These are phyloP conservation scores for Apophysomyces variabilis DNA, from an alignment of 371 early-diverging fungal genomes.

Conservation along the genomic window DNA sequence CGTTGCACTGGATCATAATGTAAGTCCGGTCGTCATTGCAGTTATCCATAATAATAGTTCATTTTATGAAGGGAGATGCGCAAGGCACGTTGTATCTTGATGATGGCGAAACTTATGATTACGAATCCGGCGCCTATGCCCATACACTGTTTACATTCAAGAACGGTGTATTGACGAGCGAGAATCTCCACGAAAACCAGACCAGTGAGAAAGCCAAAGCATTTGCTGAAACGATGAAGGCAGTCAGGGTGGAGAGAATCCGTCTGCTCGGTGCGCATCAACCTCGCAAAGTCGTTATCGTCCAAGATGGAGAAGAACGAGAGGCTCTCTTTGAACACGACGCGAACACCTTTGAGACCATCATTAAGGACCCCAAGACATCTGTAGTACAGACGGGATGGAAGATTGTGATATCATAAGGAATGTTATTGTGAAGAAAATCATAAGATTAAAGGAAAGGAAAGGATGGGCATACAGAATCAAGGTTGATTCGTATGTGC, in stretches of 20 bases:
- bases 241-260: slow-evolving; percentile 51
- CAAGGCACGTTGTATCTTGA: slow-evolving; percentile 84
- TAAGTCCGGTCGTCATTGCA: slow-evolving; percentile 11
- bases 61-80: slow-evolving; percentile 59
- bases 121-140: slow-evolving; percentile 66
- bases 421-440: neutral
- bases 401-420: slow-evolving; percentile 51
- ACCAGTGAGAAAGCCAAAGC: slow-evolving; percentile 37
- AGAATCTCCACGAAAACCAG: slow-evolving; percentile 29
- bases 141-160: slow-evolving; percentile 52
- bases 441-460: too few species aligned
- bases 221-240: slow-evolving; percentile 60
- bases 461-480: neutral
- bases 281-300: slow-evolving; percentile 24
- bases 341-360: slow-evolving; percentile 34
- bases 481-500: slow-evolving; percentile 28
- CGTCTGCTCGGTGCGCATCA: slow-evolving; percentile 43
- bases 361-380: slow-evolving; percentile 74
- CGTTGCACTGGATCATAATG: slow-evolving; percentile 71
- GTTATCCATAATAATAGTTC: neutral
- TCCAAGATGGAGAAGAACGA: slow-evolving; percentile 11
- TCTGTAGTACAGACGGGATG: slow-evolving; percentile 63
- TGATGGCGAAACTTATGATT: slow-evolving; percentile 87
- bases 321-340: slow-evolving; percentile 26
- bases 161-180: slow-evolving; percentile 32